Conservation (phyloP, 2,329 filamentous ascomycete species). For the Hypoxylon sp. region DNA sequence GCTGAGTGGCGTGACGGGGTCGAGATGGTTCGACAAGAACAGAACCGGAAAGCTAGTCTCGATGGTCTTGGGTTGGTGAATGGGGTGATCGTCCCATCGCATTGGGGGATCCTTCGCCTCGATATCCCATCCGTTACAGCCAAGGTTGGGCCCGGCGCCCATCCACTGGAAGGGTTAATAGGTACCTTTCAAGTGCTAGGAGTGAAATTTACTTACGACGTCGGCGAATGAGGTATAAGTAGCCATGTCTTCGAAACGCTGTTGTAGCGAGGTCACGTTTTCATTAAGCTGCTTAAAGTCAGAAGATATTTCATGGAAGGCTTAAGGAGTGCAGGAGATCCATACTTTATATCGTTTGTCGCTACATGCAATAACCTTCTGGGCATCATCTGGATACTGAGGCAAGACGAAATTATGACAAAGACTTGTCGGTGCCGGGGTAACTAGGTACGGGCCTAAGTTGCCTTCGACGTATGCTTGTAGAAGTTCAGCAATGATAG, state of each 20-base stretch:
- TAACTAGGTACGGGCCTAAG: conserved; percentile 19
- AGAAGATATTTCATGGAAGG: neutral
- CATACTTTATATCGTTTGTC: conserved; percentile 46
- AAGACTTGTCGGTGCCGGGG: conserved; percentile 19
- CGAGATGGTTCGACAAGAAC: conserved; percentile 64
- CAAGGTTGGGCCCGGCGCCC: conserved; percentile 44
- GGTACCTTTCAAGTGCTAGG: conserved; percentile 31
- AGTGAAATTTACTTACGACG: conserved; percentile 43
- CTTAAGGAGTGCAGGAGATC: neutral
- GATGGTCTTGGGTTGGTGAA: conserved; percentile 44
- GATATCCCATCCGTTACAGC: conserved; percentile 48
- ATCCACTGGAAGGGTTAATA: conserved; percentile 43
- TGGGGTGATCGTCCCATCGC: conserved; percentile 44
- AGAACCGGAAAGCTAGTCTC: conserved; percentile 63
- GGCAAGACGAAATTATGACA: conserved; percentile 40
- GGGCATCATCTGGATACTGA: conserved; percentile 43
- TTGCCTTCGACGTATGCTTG: conserved; percentile 42
- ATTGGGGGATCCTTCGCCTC: conserved; percentile 46
- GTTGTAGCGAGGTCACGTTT: conserved; percentile 41
- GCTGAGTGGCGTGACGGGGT: conserved; percentile 66
- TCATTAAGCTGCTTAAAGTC: conserved; percentile 43
- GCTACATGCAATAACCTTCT: conserved; percentile 46
- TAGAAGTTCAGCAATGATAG: conserved; percentile 47
- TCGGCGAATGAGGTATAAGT: conserved; percentile 49
- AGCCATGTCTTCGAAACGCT: conserved; percentile 45